Evolutionary conservation across 768 basidiomycete species (phyloP).

Genomic region (Mrakia blollopis): DNA sequence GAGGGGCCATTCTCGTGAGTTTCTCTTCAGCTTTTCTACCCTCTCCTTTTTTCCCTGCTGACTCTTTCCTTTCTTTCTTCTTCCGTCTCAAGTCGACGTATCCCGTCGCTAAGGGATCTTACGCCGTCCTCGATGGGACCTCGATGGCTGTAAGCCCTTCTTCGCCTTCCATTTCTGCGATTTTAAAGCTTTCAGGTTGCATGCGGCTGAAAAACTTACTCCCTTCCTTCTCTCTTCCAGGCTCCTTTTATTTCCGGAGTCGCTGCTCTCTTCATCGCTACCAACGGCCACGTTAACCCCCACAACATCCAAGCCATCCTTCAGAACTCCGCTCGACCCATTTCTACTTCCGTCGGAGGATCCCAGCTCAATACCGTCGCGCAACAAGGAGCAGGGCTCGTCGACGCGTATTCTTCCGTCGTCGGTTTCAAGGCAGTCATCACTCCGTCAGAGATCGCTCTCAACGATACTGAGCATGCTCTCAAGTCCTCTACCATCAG

Average conservation of each 20-base stretch:
- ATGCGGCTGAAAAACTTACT: neutral
- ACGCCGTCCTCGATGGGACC: constrained; percentile 33
- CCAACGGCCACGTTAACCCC: constrained; percentile 37
- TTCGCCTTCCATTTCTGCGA: neutral
- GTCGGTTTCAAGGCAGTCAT: constrained; percentile 51
- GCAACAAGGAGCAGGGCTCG: constrained; percentile 41
- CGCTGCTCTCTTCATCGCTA: constrained; percentile 43
- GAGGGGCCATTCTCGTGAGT: constrained; percentile 45
- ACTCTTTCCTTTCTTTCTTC: neutral
- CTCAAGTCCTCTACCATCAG: constrained; percentile 34
- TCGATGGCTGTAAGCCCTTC: constrained; percentile 29
- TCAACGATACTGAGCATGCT: constrained; percentile 63
- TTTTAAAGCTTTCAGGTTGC: too few species aligned
- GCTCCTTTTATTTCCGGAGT: constrained; percentile 38
- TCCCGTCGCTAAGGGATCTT: constrained; percentile 42
- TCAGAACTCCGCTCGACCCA: constrained; percentile 36
- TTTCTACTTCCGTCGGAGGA: constrained; percentile 36
- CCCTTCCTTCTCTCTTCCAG: neutral
- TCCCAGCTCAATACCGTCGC: constrained; percentile 38
- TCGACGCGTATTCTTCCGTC: constrained; percentile 59
- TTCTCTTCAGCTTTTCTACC: neutral
- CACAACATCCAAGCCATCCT: constrained; percentile 35
- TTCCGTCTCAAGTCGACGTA: constrained; percentile 44
- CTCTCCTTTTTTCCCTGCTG: neutral
- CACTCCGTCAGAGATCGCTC: constrained; percentile 54